A percentile compares a stretch with the other conserved stretches of the same genome.
These are phyloP conservation scores for Fusarium nelsonii DNA, from an alignment of 2,329 filamentous ascomycete genomes.

Conservation along the genomic window DNA sequence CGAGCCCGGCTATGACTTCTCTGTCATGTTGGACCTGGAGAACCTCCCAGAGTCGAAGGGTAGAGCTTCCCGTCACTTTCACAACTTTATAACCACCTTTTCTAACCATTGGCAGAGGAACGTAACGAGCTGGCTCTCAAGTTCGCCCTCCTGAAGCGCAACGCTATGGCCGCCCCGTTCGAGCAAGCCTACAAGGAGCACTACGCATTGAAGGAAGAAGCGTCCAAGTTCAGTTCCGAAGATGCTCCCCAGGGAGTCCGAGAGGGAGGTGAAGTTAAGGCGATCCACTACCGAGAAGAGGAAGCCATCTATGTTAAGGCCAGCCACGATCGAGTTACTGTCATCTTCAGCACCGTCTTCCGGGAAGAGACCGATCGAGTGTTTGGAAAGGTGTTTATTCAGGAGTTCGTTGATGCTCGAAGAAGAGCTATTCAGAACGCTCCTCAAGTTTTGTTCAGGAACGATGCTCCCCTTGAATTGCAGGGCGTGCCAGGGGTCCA, in stretches of 20 bases:
- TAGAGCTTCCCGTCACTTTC: conserved; percentile 50
- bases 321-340: conserved; percentile 95
- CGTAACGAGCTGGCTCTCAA: conserved; percentile 88
- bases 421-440: conserved; percentile 97
- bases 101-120: conserved; percentile 68
- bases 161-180: conserved; percentile 98
- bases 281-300: conserved; percentile 98
- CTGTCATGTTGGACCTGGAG: conserved; percentile 89
- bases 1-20: conserved; percentile 96
- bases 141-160: conserved; percentile 93
- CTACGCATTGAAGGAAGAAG: conserved; percentile 85
- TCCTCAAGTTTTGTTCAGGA: conserved; percentile 95
- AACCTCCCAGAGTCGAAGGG: conserved; percentile 84
- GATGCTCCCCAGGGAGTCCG: conserved; percentile 89
- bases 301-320: conserved; percentile 99
- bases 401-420: conserved; percentile 97
- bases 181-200: conserved; percentile 97
- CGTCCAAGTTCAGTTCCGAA: conserved; percentile 92
- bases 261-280: conserved; percentile 93
- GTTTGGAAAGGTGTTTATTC: conserved; percentile 97
- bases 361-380: conserved; percentile 97
- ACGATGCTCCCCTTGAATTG: conserved; percentile 92
- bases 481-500: conserved; percentile 87
- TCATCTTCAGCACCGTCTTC: conserved; percentile 99
- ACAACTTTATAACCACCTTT: neutral